Evolutionary conservation across 2,329 filamentous ascomycete species (phyloP).

Genomic region (Magnaporthiopsis rhizophila): DNA sequence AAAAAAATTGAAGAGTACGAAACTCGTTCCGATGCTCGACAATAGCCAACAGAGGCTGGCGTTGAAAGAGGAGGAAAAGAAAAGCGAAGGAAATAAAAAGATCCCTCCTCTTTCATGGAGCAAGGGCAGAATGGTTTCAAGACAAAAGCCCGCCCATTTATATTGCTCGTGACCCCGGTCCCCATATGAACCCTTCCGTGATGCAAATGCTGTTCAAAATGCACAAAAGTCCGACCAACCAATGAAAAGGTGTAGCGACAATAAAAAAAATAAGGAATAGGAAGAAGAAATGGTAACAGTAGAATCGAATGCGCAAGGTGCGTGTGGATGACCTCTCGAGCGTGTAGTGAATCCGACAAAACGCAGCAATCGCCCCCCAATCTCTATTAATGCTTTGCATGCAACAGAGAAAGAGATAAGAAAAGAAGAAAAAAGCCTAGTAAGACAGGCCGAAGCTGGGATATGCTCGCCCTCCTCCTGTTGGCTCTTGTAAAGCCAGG

Average conservation of each 20-base stretch:
- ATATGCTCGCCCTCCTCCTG: not conserved
- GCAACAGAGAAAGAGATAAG: constrained; percentile 19
- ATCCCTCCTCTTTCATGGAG: not conserved
- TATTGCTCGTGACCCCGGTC: not conserved
- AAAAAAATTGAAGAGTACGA: not conserved
- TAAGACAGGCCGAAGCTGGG: not conserved
- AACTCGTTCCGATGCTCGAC: not conserved
- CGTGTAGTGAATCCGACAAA: not conserved
- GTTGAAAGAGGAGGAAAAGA: not conserved
- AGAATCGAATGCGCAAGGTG: not conserved
- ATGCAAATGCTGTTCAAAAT: not conserved
- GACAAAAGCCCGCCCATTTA: not conserved
- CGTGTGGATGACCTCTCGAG: not conserved
- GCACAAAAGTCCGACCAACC: not conserved
- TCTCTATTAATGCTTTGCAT: constrained; percentile 19
- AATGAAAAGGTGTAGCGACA: not conserved
- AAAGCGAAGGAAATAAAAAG: not conserved
- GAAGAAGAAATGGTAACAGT: not conserved
- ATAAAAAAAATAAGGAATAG: not conserved
- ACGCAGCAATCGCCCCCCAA: not conserved
- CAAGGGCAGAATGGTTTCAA: not conserved
- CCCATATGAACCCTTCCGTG: not conserved
- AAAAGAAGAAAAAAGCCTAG: not conserved
- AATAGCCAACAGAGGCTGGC: not conserved
- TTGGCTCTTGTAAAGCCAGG: not conserved